Conservation (phyloP, 495 filamentous ascomycete species). For the Annulohypoxylon nitens region DNA sequence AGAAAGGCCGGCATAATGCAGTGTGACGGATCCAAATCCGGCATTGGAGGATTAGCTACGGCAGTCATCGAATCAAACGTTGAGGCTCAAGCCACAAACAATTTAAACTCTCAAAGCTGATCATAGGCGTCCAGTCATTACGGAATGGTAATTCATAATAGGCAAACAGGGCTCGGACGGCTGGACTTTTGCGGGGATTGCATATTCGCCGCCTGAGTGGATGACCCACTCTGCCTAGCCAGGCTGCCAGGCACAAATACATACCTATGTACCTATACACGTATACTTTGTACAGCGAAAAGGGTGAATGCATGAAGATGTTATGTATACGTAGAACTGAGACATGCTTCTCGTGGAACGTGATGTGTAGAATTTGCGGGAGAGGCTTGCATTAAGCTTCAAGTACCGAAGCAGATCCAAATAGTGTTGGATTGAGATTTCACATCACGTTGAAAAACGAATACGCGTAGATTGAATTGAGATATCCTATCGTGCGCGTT, state of each 20-base stretch:
- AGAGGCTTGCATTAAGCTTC: background rate
- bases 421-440: background rate
- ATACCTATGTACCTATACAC: conserved; percentile 8
- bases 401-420: background rate
- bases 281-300: conserved; percentile 8
- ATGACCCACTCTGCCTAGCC: conserved; percentile 8
- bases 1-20: conserved; percentile 6
- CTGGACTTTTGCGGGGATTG: conserved; percentile 27
- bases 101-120: conserved; percentile 13
- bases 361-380: background rate
- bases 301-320: background rate
- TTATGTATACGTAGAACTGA: background rate
- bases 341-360: background rate
- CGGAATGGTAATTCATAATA: conserved; percentile 17
- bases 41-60: conserved; percentile 16
- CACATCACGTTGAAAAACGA: background rate
- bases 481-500: background rate
- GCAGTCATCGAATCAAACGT: conserved; percentile 34
- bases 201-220: conserved; percentile 6
- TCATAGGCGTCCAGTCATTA: conserved; percentile 16
- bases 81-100: conserved; percentile 27
- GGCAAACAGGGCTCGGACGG: conserved; percentile 13
- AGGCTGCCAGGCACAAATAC: conserved; percentile 11
- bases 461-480: background rate
- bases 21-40: conserved; percentile 18